Base-by-base conservation (phyloP, 2,329 filamentous ascomycete species). In the Teratosphaeria gauchensis region DNA sequence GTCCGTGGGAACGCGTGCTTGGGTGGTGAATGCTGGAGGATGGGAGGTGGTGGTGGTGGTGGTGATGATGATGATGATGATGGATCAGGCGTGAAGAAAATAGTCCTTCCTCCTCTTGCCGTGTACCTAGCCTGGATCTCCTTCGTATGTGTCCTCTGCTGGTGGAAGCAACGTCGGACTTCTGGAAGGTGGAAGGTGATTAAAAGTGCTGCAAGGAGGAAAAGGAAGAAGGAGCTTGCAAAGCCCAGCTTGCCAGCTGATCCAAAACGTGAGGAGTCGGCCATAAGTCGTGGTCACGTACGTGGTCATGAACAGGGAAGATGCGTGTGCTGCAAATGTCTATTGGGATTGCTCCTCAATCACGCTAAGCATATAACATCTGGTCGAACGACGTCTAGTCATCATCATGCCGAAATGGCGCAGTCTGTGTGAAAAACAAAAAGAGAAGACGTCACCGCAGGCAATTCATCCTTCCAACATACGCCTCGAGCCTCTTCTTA, bases 111-210 rank as follows among this genome's bases (percentile, higher is more conserved):
- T 51, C n/a, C 57, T 57, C 53, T 59, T 61, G 54, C 57, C n/a
- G 42, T 52, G 59, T 62, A 62, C 61, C 59, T 62, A 63, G 58
- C 61, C 58, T 61, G 28, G 33, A 46, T 32, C 51, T 33, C 54
- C 46, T 56, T 19, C 53, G 31, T 19, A 24, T 35, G 16, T 42
- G 32, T 16, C 42, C n/a, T n/a, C 42, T 48, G 9, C 16, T 21
- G n/a, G 42, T 48, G n/a, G 42, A 48, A 48, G 42, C 19, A 24
- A 21, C 42, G 42, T 21, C n/a, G 42, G 19, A 21, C 4, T 21
- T 48, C 6, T 48, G 16, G 42, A 21, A 28, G n/a, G 19, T 19
- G n/a, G n/a, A 21, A 21, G 42, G 42, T 46, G n/a, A 6, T 48
- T 19, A 21, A 48, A 48, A 48, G 42, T 48, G 42, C 5, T 48